phyloP scores from a whole-genome alignment of 257 asterid species.

The Solanum paucissectum region DNA sequence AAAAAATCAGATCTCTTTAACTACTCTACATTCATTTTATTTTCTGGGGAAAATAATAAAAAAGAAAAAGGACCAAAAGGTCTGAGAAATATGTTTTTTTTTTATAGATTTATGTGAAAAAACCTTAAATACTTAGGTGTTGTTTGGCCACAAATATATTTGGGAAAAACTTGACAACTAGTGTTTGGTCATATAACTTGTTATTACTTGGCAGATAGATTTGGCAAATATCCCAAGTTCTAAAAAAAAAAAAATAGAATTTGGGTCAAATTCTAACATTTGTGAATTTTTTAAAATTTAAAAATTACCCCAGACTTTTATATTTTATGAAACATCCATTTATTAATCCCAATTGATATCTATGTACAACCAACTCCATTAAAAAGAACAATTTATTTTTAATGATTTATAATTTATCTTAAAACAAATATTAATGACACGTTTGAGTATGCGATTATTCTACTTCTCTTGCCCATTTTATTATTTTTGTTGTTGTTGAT shows the following conservation, averaged over 20 bases:
- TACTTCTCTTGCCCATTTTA: not conserved
- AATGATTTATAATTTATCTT: not conserved
- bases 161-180: not conserved
- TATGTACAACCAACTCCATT: not conserved
- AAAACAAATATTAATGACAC: too few species aligned
- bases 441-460: too few species aligned
- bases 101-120: too few species aligned
- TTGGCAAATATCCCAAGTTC: not conserved
- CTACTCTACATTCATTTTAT: not conserved
- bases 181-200: not conserved
- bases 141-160: not conserved
- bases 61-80: not conserved
- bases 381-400: not conserved
- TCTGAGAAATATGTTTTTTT: not conserved
- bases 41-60: not conserved
- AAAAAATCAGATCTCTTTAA: not conserved
- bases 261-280: not conserved
- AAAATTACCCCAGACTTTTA: not conserved
- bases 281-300: too few species aligned
- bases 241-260: too few species aligned
- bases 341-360: too few species aligned
- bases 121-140: not conserved
- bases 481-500: too few species aligned
- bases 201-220: not conserved
- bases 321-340: not conserved